These are phyloP conservation scores for Rhododendron henanense DNA, from an alignment of 148 eudicot genomes.

Conservation along the genomic window DNA sequence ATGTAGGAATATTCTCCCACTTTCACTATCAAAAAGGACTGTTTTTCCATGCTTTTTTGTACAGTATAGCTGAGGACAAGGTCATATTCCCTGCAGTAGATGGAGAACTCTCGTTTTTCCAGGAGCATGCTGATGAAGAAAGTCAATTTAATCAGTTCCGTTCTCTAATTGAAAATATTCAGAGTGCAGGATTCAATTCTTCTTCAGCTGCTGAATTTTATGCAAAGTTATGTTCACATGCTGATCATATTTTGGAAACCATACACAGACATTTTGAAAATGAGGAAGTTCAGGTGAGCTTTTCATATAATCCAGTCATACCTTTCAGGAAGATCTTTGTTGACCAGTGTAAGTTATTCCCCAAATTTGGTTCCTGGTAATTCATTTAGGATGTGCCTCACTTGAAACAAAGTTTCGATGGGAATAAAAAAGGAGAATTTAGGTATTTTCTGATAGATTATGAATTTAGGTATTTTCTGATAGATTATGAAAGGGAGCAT, in stretches of 20 bases:
- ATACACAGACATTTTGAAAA: constrained; percentile 68
- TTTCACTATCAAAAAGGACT: neutral
- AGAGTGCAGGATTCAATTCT: constrained; percentile 67
- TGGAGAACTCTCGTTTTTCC: constrained; percentile 73
- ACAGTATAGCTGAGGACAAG: constrained; percentile 96
- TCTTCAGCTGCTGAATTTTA: constrained; percentile 62
- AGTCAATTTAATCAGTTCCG: constrained; percentile 74
- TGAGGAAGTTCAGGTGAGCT: constrained; percentile 79
- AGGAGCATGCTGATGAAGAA: constrained; percentile 91
- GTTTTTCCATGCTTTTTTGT: neutral
- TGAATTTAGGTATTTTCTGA: neutral
- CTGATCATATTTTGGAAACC: constrained; percentile 79
- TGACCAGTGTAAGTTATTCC: constrained; percentile 8
- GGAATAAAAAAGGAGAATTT: neutral
- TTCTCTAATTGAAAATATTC: constrained; percentile 75
- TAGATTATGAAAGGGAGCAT: neutral
- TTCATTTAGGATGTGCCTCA: neutral
- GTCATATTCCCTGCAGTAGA: constrained; percentile 94
- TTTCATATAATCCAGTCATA: neutral
- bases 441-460: neutral
- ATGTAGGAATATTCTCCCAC: neutral
- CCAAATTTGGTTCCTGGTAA: neutral
- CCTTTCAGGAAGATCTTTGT: neutral
- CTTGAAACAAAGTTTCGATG: neutral
- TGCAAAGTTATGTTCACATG: constrained; percentile 62